Percentiles rank a stretch among this genome's conserved stretches.
phyloP scores from a whole-genome alignment of 768 basidiomycete species.

The Lentinula lateritia region DNA sequence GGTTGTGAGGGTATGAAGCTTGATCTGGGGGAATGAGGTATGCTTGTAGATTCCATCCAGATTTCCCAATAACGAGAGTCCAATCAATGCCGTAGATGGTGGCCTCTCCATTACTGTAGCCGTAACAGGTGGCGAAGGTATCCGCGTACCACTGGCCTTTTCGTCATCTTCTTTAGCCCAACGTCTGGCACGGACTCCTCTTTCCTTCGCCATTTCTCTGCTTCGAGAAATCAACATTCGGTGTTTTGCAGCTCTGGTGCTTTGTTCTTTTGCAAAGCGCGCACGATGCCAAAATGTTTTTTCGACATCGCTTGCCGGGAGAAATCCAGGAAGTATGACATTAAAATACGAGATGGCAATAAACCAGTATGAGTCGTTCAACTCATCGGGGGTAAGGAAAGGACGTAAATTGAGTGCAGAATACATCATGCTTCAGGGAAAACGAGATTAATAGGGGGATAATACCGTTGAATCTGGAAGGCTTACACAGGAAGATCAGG shows the following conservation, averaged over 20 bases:
- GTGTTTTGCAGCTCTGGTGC: slow-evolving; percentile 56
- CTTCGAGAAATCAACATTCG: slow-evolving; percentile 57
- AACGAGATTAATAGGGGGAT: background rate
- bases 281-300: slow-evolving; percentile 73
- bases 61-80: slow-evolving; percentile 80
- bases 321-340: slow-evolving; percentile 69
- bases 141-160: slow-evolving; percentile 30
- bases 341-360: slow-evolving; percentile 81
- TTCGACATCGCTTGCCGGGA: slow-evolving; percentile 41
- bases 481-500: slow-evolving; percentile 50
- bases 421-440: slow-evolving; percentile 64
- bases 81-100: slow-evolving; percentile 64
- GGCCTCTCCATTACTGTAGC: slow-evolving; percentile 20
- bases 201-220: slow-evolving; percentile 58
- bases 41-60: slow-evolving; percentile 80
- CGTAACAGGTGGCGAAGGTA: background rate
- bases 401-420: slow-evolving; percentile 78
- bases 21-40: slow-evolving; percentile 45
- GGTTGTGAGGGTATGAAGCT: slow-evolving; percentile 72
- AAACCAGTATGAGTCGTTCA: slow-evolving; percentile 71
- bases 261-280: slow-evolving; percentile 62
- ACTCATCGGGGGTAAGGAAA: slow-evolving; percentile 34
- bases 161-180: slow-evolving; percentile 80
- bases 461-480: background rate
- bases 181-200: slow-evolving; percentile 51